A percentile compares a stretch with the other conserved stretches of the same genome.
These are phyloP conservation scores for Papiliotrema laurentii DNA, from an alignment of 1,284 basidiomycete genomes.

Conservation along the genomic window DNA sequence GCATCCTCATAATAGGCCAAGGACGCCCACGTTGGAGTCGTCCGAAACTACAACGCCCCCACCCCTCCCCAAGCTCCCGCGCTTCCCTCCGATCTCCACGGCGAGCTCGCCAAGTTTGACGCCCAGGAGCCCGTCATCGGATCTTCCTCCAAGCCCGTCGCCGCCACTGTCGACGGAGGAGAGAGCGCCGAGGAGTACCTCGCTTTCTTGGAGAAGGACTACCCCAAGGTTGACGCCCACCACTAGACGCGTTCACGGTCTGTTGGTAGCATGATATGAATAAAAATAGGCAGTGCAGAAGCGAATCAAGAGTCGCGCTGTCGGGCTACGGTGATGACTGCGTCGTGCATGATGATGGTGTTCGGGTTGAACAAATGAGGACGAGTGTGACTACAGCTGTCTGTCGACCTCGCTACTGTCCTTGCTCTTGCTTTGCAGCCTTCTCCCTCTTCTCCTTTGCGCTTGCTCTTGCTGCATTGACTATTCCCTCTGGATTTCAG, in stretches of 20 bases:
- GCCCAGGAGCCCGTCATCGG: constrained; percentile 63
- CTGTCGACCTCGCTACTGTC: constrained; percentile 19
- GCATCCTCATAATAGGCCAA: constrained; percentile 55
- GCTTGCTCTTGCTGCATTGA: constrained; percentile 23
- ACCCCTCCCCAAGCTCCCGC: constrained; percentile 63
- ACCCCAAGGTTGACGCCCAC: constrained; percentile 56
- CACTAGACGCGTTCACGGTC: constrained; percentile 43
- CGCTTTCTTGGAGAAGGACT: constrained; percentile 51
- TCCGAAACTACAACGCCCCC: constrained; percentile 69
- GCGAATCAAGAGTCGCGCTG: too few species aligned
- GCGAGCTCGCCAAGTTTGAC: constrained; percentile 77
- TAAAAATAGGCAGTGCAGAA: background rate
- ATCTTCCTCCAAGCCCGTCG: constrained; percentile 32
- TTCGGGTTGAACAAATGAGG: background rate
- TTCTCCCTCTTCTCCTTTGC: too few species aligned
- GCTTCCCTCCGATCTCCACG: constrained; percentile 70
- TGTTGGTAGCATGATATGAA: background rate
- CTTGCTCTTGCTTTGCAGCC: constrained; percentile 35
- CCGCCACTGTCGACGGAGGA: constrained; percentile 44
- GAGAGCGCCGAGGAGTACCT: constrained; percentile 60
- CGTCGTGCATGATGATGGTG: constrained; percentile 7
- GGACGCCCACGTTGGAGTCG: constrained; percentile 75
- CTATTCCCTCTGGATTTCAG: constrained; percentile 11
- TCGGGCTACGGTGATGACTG: too few species aligned
- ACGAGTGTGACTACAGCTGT: background rate